phyloP scores from a whole-genome alignment of 108 stramenopile species.

The Discostella stelligeroides region DNA sequence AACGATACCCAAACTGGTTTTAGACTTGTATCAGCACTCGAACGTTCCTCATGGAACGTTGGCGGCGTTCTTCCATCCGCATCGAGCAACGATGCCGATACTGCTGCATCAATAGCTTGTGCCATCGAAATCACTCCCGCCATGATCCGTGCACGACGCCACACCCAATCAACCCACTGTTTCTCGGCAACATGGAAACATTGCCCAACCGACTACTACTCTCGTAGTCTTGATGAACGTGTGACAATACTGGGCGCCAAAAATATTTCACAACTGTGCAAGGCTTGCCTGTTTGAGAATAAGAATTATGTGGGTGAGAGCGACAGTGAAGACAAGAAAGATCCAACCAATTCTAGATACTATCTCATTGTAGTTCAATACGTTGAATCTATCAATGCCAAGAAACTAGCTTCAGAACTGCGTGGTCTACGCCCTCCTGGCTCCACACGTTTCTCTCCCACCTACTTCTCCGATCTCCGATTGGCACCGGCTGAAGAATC shows the following conservation, averaged over 20 bases:
- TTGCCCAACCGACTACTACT: constrained; percentile 72
- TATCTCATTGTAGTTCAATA: constrained; percentile 85
- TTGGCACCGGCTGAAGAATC: constrained; percentile 71
- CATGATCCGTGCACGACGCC: constrained; percentile 63
- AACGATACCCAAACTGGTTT: too few relatives aligned
- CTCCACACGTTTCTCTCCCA: constrained; percentile 38
- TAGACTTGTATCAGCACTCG: too few relatives aligned
- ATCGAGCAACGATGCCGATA: too few relatives aligned
- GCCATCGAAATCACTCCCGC: constrained; percentile 24
- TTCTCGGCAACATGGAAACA: constrained; percentile 66
- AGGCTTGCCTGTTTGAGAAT: constrained; percentile 84
- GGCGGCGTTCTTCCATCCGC: too few relatives aligned
- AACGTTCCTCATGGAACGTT: too few relatives aligned
- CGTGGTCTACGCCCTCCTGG: constrained; percentile 59
- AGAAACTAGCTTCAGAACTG: constrained; percentile 62
- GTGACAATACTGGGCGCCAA: constrained; percentile 54
- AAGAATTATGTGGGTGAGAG: constrained; percentile 48
- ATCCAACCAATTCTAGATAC: constrained; percentile 66
- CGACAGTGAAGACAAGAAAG: too few relatives aligned
- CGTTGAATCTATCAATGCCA: constrained; percentile 66
- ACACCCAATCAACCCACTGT: constrained; percentile 42
- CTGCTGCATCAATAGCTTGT: too few relatives aligned
- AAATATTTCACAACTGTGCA: constrained; percentile 65
- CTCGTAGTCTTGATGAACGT: constrained; percentile 61
- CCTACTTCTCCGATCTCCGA: constrained; percentile 66